Conservation (phyloP, 345 rosid genomes). For the Acer yangbiense region DNA sequence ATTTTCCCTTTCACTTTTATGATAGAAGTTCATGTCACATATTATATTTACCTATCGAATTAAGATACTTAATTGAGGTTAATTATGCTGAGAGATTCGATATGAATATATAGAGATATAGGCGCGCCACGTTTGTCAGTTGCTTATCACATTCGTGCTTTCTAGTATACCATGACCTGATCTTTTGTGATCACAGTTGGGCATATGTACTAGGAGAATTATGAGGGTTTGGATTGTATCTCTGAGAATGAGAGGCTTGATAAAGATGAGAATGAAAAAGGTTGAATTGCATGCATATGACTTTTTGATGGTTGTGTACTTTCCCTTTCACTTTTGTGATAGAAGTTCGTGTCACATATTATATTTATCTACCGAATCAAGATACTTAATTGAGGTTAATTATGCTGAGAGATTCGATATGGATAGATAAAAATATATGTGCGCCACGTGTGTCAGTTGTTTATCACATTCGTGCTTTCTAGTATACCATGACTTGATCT, state of each 20-base stretch:
- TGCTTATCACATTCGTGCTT: not conserved
- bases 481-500: not conserved
- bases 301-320: no score
- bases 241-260: conserved; percentile 10
- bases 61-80: not conserved
- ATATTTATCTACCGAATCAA: no score
- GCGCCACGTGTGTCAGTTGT: not conserved
- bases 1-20: no score
- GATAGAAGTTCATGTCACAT: no score
- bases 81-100: not conserved
- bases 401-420: not conserved
- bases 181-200: not conserved
- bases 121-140: not conserved
- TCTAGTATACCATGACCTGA: not conserved
- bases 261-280: not conserved
- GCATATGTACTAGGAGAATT: no score
- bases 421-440: not conserved
- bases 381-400: not conserved
- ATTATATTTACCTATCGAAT: not conserved
- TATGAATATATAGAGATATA: not conserved
- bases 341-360: no score
- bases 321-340: no score
- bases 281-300: conserved; percentile 6
- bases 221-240: no score
- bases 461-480: not conserved